These are phyloP conservation scores for Obelidium mucronatum DNA, from an alignment of 192 early-diverging fungal genomes.

Conservation along the genomic window DNA sequence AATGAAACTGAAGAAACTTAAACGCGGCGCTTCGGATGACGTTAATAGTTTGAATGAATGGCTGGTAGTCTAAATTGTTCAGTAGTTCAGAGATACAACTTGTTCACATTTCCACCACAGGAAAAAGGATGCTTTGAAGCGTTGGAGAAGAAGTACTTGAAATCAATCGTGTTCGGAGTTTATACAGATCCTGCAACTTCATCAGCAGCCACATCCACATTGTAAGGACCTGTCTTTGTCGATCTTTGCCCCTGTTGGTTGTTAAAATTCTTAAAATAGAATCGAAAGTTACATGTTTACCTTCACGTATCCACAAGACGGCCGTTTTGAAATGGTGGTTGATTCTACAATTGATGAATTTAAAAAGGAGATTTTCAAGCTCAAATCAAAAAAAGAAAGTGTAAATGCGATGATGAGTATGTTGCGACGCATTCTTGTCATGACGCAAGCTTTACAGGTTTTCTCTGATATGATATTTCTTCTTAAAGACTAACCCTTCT, in stretches of 20 bases:
- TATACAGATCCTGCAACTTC: neutral
- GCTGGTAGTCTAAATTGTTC: neutral
- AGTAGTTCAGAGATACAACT: neutral
- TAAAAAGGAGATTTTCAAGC: neutral
- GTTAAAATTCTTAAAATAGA: neutral
- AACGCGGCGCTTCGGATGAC: neutral
- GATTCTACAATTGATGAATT: neutral
- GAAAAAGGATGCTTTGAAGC: slow-evolving; percentile 29
- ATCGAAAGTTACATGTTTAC: slow-evolving; percentile 30
- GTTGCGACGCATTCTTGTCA: slow-evolving; percentile 11
- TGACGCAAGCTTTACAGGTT: slow-evolving; percentile 22
- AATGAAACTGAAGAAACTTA: slow-evolving; percentile 18
- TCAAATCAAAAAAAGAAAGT: slow-evolving; percentile 16
- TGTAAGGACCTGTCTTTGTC: neutral
- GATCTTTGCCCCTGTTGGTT: neutral
- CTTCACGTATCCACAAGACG: slow-evolving; percentile 9
- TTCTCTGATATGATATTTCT: neutral
- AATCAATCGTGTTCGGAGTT: neutral
- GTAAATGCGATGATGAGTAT: slow-evolving; percentile 18
- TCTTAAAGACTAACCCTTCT: neutral
- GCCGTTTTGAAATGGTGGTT: neutral
- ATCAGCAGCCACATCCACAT: neutral
- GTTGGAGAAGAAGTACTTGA: slow-evolving; percentile 16
- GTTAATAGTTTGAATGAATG: slow-evolving; percentile 1
- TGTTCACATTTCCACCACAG: neutral